phyloP scores from a whole-genome alignment of 2,329 filamentous ascomycete genomes.

The Metarhizium sp. region DNA sequence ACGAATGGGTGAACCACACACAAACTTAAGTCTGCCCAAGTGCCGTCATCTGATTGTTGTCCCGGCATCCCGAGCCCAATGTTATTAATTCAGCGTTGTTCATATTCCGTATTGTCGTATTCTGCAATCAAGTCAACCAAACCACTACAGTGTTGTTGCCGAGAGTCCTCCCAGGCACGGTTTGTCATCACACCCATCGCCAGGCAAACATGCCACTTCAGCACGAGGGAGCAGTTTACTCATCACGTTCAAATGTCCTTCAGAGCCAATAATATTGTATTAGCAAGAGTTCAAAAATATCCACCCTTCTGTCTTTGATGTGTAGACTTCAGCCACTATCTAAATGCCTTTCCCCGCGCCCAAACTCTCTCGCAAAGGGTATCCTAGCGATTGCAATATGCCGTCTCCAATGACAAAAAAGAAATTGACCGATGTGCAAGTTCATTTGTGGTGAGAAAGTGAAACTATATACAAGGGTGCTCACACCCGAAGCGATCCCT shows the following conservation, averaged over 20 bases:
- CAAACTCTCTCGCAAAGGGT: conserved; percentile 21
- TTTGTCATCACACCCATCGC: not conserved
- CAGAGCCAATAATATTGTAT: not conserved
- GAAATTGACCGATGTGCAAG: conserved; percentile 2
- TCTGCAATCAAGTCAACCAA: not conserved
- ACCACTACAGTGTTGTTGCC: not conserved
- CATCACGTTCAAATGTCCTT: not conserved
- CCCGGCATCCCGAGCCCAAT: not conserved
- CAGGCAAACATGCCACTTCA: not conserved
- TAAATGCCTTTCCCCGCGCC: conserved; percentile 6
- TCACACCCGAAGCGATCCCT: not conserved
- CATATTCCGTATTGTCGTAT: not conserved
- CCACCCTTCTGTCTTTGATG: conserved; percentile 1
- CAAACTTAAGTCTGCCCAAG: no score
- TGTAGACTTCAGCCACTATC: conserved; percentile 17
- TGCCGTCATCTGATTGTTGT: not conserved
- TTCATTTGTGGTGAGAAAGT: not conserved
- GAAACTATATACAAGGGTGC: not conserved
- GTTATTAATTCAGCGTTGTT: no score
- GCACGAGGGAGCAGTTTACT: not conserved
- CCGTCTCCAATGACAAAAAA: conserved; percentile 7
- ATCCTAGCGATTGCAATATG: conserved; percentile 19
- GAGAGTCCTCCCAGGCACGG: not conserved
- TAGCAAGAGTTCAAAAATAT: not conserved
- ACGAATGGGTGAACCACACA: not conserved